Percentiles rank a stretch among this genome's conserved stretches.
phyloP scores from a whole-genome alignment of 1,284 basidiomycete species.

The Naganishia liquefaciens region DNA sequence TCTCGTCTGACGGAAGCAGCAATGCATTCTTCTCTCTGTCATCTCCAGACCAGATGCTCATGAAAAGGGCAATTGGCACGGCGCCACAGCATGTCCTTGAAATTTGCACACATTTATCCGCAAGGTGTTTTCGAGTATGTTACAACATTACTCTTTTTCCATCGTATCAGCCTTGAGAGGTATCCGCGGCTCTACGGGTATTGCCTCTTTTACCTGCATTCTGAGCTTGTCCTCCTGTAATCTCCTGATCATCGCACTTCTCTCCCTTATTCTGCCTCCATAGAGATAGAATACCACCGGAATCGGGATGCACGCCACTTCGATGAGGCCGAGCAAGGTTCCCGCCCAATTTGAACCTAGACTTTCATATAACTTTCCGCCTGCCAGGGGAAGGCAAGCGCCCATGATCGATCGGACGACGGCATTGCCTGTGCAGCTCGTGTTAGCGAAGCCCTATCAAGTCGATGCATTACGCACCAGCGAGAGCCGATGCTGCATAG shows the following conservation, averaged over 20 bases:
- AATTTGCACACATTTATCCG: too few species aligned
- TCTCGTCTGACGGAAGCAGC: too few species aligned
- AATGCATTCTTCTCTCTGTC: too few species aligned
- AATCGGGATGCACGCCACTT: slow-evolving; percentile 61
- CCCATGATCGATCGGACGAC: slow-evolving; percentile 54
- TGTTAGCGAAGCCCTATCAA: too few species aligned
- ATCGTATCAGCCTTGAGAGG: too few species aligned
- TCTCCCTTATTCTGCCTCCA: slow-evolving; percentile 36
- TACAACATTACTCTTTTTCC: too few species aligned
- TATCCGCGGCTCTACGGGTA: neutral
- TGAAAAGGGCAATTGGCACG: too few species aligned
- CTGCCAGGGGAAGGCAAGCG: slow-evolving; percentile 60
- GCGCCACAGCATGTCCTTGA: too few species aligned
- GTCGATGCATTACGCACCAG: neutral
- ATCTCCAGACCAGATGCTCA: too few species aligned
- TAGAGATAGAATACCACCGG: slow-evolving; percentile 57
- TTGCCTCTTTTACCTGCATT: slow-evolving; percentile 17
- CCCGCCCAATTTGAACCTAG: slow-evolving; percentile 50
- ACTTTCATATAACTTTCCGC: slow-evolving; percentile 45
- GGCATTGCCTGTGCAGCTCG: slow-evolving; percentile 16
- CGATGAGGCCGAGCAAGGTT: slow-evolving; percentile 61
- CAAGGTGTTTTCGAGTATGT: too few species aligned
- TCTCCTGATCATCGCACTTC: slow-evolving; percentile 23
- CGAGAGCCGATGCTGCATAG: slow-evolving; percentile 54
- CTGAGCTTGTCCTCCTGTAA: slow-evolving; percentile 26